A percentile compares a stretch with the other conserved stretches of the same genome.
Evolutionary conservation across 2,329 filamentous ascomycete genomes (phyloP).

Genomic region (Fusarium tuaranense): DNA sequence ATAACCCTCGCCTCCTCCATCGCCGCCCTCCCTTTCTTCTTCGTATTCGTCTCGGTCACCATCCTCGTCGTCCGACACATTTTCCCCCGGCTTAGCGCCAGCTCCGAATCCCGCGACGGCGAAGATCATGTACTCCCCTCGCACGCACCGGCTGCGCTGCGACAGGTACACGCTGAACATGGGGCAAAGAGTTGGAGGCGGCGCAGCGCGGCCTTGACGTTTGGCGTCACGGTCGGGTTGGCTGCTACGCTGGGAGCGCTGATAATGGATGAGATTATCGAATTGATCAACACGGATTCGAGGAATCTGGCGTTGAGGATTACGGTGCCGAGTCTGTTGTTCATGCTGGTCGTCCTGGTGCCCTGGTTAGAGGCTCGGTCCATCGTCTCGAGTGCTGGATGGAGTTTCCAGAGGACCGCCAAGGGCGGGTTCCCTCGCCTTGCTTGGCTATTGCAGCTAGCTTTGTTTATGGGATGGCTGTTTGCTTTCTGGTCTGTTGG

Average conservation of each 20-base stretch:
- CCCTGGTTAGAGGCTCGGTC: conserved; percentile 84
- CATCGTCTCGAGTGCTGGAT: conserved; percentile 67
- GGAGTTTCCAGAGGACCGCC: conserved; percentile 69
- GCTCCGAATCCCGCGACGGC: conserved; percentile 63
- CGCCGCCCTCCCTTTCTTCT: conserved; percentile 76
- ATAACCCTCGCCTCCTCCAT: conserved; percentile 61
- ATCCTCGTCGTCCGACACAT: conserved; percentile 74
- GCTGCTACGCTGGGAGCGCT: conserved; percentile 83
- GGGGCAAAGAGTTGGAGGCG: conserved; percentile 63
- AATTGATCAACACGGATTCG: conserved; percentile 75
- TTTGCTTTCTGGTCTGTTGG: conserved; percentile 82
- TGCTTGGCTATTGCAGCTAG: conserved; percentile 73
- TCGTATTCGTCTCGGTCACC: conserved; percentile 75
- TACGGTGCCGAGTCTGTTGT: conserved; percentile 77
- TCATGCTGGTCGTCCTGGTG: conserved; percentile 79
- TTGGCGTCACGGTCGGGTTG: conserved; percentile 81
- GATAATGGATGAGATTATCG: conserved; percentile 86
- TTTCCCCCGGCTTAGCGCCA: conserved; percentile 77
- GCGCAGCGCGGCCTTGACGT: conserved; percentile 71
- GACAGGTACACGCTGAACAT: conserved; percentile 70
- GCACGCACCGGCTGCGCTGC: conserved; percentile 69
- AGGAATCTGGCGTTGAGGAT: conserved; percentile 75
- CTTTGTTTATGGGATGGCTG: conserved; percentile 76
- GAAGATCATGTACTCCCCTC: conserved; percentile 72
- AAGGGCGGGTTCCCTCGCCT: conserved; percentile 68